Conservation (phyloP, 441 rosid genomes). For the Populus hybrid region DNA sequence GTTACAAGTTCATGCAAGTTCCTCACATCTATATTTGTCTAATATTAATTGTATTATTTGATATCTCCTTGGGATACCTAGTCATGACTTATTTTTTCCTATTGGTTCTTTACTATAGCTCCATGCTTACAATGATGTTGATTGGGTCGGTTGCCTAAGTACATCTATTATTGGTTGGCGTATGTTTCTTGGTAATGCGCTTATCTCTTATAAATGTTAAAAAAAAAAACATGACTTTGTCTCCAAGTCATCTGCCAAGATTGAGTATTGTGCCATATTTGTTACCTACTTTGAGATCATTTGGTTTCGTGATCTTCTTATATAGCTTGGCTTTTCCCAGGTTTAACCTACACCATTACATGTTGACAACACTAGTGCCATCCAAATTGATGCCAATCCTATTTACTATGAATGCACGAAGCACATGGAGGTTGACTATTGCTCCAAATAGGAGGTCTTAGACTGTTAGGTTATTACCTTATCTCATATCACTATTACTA, state of each 20-base stretch:
- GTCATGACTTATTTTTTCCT: no score
- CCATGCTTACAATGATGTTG: neutral
- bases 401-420: neutral
- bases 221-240: neutral
- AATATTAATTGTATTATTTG: neutral
- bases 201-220: neutral
- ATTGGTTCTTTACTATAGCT: neutral
- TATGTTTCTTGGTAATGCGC: neutral
- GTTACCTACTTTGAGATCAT: neutral
- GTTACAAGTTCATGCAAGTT: neutral
- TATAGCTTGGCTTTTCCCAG: no score
- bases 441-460: neutral
- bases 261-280: neutral
- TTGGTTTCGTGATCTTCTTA: no score
- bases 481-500: neutral
- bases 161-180: no score
- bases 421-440: neutral
- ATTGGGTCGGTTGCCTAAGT: neutral
- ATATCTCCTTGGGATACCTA: neutral
- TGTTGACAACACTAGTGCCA: neutral
- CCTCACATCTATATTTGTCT: neutral
- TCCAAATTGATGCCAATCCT: neutral
- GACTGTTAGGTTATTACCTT: neutral
- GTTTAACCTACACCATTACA: no score
- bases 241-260: neutral